Percentiles rank a stretch among this genome's conserved stretches.
Evolutionary conservation across 1,284 basidiomycete genomes (phyloP).

Genomic region (Leccinum cinnamomeum): DNA sequence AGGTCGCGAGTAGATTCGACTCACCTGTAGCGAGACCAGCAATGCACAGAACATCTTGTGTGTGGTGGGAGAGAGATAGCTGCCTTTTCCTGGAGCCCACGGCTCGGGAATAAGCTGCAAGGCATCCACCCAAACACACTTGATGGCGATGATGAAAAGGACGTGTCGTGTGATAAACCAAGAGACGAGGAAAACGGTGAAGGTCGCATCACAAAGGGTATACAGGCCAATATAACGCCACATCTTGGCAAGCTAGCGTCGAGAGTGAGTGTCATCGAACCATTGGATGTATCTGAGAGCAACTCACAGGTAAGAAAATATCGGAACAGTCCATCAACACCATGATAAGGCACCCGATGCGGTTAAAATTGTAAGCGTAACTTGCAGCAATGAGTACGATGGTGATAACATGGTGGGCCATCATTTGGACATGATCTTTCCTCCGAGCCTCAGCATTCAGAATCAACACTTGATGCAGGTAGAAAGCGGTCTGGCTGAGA

Average conservation of each 20-base stretch:
- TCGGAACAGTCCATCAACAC: slow-evolving; percentile 94
- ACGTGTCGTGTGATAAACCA: slow-evolving; percentile 89
- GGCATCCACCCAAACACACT: slow-evolving; percentile 54
- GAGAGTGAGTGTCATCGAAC: slow-evolving; percentile 8
- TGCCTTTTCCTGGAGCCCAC: slow-evolving; percentile 62
- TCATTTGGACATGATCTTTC: slow-evolving; percentile 96
- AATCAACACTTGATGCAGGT: slow-evolving; percentile 89
- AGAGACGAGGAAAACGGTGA: slow-evolving; percentile 82
- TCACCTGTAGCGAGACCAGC: slow-evolving; percentile 65
- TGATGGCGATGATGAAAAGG: slow-evolving; percentile 72
- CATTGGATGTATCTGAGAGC: not conserved
- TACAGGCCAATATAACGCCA: slow-evolving; percentile 78
- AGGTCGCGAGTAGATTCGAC: slow-evolving; percentile 11
- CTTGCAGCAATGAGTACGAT: slow-evolving; percentile 75
- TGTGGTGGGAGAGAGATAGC: slow-evolving; percentile 52
- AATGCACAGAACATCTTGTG: slow-evolving; percentile 55
- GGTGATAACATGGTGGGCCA: slow-evolving; percentile 92
- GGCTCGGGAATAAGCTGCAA: slow-evolving; percentile 47
- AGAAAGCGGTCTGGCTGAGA: slow-evolving; percentile 89
- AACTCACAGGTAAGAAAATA: slow-evolving; percentile 84
- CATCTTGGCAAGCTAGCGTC: slow-evolving; percentile 84
- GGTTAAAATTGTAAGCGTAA: slow-evolving; percentile 84
- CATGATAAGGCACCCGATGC: slow-evolving; percentile 86
- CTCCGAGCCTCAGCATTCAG: slow-evolving; percentile 92
- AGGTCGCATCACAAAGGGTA: slow-evolving; percentile 72